Conservation (phyloP, 2,329 filamentous ascomycete genomes). For the Curvularia lunata region DNA sequence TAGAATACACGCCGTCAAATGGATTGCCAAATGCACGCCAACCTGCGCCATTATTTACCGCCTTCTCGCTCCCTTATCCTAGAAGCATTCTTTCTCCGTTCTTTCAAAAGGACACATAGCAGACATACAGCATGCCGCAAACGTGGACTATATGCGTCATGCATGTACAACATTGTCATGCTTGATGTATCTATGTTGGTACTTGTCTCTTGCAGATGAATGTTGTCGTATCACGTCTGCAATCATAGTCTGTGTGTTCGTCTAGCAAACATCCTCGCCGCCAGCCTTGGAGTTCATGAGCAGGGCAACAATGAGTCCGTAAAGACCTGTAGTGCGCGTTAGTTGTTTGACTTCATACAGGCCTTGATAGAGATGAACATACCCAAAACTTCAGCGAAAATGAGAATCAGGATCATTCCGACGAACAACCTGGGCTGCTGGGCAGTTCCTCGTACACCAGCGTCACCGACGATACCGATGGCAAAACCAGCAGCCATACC, state of each 20-base stretch:
- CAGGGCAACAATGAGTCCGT: slow-evolving; percentile 97
- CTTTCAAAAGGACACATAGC: slow-evolving; percentile 39
- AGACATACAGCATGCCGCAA: slow-evolving; percentile 46
- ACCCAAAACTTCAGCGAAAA: slow-evolving; percentile 99
- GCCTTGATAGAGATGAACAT: slow-evolving; percentile 48
- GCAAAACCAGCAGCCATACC: slow-evolving; percentile 90
- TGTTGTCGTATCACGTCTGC: slow-evolving; percentile 40
- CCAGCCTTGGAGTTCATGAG: slow-evolving; percentile 95
- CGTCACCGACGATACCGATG: slow-evolving; percentile 70
- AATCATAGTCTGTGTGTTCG: slow-evolving; percentile 18
- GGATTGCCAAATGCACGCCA: slow-evolving; percentile 41
- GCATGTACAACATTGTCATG: slow-evolving; percentile 24
- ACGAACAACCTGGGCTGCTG: slow-evolving; percentile 88
- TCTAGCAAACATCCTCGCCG: slow-evolving; percentile 30
- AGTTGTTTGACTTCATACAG: slow-evolving; percentile 1
- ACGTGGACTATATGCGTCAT: slow-evolving; percentile 35
- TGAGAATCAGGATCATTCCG: slow-evolving; percentile 98
- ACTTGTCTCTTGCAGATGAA: slow-evolving; percentile 34
- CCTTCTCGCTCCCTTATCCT: slow-evolving; percentile 15
- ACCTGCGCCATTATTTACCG: slow-evolving; percentile 45
- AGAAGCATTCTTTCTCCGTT: slow-evolving; percentile 17
- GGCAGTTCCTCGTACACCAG: slow-evolving; percentile 84
- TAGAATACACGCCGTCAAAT: slow-evolving; percentile 47
- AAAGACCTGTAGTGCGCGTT: slow-evolving; percentile 72
- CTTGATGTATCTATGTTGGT: slow-evolving; percentile 24